Evolutionary conservation across 176 grass and related monocot genomes (phyloP).

Genomic region (Musa itinerans): DNA sequence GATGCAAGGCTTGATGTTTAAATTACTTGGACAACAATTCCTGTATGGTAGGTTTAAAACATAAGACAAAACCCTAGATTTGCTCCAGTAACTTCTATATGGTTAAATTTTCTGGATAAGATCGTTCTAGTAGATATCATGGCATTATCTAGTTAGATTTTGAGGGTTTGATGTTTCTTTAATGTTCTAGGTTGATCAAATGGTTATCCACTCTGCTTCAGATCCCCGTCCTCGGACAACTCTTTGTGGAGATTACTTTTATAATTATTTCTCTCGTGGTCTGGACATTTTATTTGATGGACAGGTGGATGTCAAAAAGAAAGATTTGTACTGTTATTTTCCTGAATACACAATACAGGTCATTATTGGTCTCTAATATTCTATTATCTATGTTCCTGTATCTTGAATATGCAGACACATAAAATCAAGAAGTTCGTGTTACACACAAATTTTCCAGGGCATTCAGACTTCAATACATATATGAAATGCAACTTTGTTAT

Average conservation of each 20-base stretch:
- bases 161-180: not conserved
- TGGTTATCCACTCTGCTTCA: constrained; percentile 96
- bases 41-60: too few relatives aligned
- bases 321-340: too few relatives aligned
- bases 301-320: constrained; percentile 35
- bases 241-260: constrained; percentile 87
- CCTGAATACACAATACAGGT: too few relatives aligned
- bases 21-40: too few relatives aligned
- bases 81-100: too few relatives aligned
- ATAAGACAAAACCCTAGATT: too few relatives aligned
- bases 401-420: constrained; percentile 53
- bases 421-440: constrained; percentile 99
- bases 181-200: constrained; percentile 72
- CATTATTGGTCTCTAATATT: not conserved
- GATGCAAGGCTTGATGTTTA: not conserved
- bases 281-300: constrained; percentile 97
- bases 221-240: constrained; percentile 70
- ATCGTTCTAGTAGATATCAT: too few relatives aligned
- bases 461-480: constrained; percentile 92
- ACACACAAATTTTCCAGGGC: constrained; percentile 88
- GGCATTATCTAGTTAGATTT: too few relatives aligned
- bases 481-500: constrained; percentile 99
- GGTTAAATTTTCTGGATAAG: too few relatives aligned
- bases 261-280: constrained; percentile 90
- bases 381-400: not conserved